Evolutionary conservation across 129 eudicot species (phyloP), one percentile per base, ranked within the genome.

Genomic region (Silybum marianum): DNA sequence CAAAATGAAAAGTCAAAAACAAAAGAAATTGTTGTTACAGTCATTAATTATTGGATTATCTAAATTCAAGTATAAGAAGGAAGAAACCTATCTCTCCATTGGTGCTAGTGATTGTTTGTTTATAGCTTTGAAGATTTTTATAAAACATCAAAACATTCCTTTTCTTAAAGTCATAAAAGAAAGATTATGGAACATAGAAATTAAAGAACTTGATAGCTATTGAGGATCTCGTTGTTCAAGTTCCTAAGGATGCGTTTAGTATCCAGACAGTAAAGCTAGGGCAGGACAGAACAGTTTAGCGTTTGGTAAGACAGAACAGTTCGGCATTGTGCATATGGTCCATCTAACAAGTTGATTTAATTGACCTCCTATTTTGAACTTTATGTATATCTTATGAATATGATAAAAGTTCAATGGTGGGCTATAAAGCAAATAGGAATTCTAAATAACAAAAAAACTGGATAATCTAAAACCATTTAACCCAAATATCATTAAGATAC

Each of bases 331-430:
- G 24, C 21, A 9, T 72, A 80, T 84, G 88, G 89, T 88, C 92
- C 92, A 80, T 65, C 63, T 81, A 76, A 13, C 86, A 77, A 88
- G 80, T 86, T 83, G 89, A 13, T 14, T 66, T 76, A 19, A 44
- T 44, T 44, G 9, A 71, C 28, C 77, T 78, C 36, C 42, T 13
- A 71, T 78, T 73, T 66, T 83, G 54, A 73, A 71, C 85, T 26
- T 78, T 48, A 14, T 40, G 71, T 68, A 25, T 67, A 73, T 39
- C 71, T 73, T 62, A 30, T 67, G 78, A 81, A 65, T 62, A 30
- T 67, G 78, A 81, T 67, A 46, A 65, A 69, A 72, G 75, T 42
- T 73, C 12, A 10, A 39, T 73, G 25, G 2, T 0, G 13, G 24
- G 76, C 30, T 72, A 10, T 21, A 74, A 72, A 63, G 60, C 21